These are phyloP conservation scores for Saussurea involucrata DNA, from an alignment of 129 eudicot genomes.

Conservation along the genomic window DNA sequence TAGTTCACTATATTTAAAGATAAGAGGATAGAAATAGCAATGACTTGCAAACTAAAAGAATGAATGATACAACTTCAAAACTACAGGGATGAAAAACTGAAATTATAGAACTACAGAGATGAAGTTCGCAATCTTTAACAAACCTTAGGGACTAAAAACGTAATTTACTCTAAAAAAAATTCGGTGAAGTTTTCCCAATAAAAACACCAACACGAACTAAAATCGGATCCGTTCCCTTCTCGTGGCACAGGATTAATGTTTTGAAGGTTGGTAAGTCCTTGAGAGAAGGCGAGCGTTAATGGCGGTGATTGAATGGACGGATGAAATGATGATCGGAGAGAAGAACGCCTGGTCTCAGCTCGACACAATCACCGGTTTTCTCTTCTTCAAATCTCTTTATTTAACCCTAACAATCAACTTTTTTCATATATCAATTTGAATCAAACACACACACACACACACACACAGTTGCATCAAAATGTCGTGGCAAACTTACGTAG, in stretches of 20 bases:
- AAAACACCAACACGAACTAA: background rate
- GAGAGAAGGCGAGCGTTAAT: conserved; percentile 21
- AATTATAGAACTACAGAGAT: background rate
- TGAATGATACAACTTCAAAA: no score
- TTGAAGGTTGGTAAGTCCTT: background rate
- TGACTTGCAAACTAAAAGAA: no score
- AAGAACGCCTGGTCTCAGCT: conserved; percentile 18
- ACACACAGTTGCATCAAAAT: conserved; percentile 16
- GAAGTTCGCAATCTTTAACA: no score
- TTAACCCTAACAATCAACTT: conserved; percentile 4
- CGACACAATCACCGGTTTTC: background rate
- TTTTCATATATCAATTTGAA: conserved; percentile 4
- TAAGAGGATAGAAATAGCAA: no score
- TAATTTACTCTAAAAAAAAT: background rate
- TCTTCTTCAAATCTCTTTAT: conserved; percentile 3
- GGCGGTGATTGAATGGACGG: conserved; percentile 24
- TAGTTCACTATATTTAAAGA: no score
- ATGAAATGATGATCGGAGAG: background rate
- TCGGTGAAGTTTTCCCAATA: no score
- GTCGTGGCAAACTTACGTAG: conserved; percentile 76
- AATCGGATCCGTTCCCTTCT: background rate
- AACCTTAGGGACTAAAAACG: background rate
- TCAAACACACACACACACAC: conserved; percentile 9
- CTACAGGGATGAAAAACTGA: background rate
- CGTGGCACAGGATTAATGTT: background rate